Base-by-base conservation (phyloP, 208 protist genomes). In the Trypanosoma mega region DNA sequence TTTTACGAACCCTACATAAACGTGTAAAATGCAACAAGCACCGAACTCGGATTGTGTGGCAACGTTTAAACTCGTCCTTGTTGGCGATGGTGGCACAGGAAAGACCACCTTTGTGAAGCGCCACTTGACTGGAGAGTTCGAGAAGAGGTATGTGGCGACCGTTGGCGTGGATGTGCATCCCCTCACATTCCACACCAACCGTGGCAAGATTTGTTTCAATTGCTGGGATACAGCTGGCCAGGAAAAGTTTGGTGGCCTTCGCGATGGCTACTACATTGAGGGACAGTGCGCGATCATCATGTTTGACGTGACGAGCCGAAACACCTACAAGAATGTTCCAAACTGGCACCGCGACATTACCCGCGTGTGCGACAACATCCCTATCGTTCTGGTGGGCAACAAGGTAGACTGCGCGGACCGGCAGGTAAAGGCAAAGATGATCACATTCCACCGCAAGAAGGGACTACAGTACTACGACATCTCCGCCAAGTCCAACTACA, bases 61-160 rank as follows among this genome's bases (percentile, higher is more conserved):
- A 29, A 94, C 77, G 47, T 98, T 99, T 68, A 99, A 99, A 91
- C 82, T 99, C 57, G 91, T 99, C 27, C 89, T 99, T 30, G 98
- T 99, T 51, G 99, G 99, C 73, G 99, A 99, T 87, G 99, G 99
- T 71, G 98, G 98, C 68, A 98, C 97, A 31, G 99, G 98, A 47
- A 99, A 98, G 92, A 99, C 99, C 31, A 99, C 99, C 23, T 99
- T 99, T 70, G 98, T 99, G 41, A 99, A 99, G 87, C 93, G 99
- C 61, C 99, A 99, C 67, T 64, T 98, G 55, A 99, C 98, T 20
- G 99, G 99, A 50, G 98, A 99, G 85, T 99, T 99, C 74, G 98
- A 99, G 85, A 98, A 99, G 79, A 95, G 95, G 63, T 99, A 99
- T 81, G 98, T 99, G 29, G 90, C 93, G 41, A 97, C 93, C 8